phyloP scores from a whole-genome alignment of 2,329 filamentous ascomycete genomes.

The Xylaria sp. region DNA sequence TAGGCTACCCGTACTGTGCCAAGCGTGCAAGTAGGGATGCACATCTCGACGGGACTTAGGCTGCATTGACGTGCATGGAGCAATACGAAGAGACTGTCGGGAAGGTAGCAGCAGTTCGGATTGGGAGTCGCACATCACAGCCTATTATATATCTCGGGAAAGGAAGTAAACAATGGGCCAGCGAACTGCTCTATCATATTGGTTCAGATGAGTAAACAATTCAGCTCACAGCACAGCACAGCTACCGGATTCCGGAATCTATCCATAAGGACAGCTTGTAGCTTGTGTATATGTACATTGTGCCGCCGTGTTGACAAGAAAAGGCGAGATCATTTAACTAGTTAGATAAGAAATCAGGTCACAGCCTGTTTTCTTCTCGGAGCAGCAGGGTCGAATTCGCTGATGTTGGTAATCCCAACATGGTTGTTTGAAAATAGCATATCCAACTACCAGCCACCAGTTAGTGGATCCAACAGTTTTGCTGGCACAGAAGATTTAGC shows the following conservation, averaged over 20 bases:
- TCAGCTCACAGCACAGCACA: neutral
- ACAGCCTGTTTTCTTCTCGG: constrained; percentile 1
- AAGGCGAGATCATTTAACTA: neutral
- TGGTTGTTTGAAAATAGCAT: constrained; percentile 21
- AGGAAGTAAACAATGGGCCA: constrained; percentile 1
- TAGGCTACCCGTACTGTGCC: constrained; percentile 9
- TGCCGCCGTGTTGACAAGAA: neutral
- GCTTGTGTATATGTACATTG: neutral
- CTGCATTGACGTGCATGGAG: constrained; percentile 18
- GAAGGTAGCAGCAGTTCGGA: constrained; percentile 23
- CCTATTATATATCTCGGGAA: neutral
- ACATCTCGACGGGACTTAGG: neutral
- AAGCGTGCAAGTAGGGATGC: neutral
- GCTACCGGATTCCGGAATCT: neutral
- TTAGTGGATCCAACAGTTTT: neutral
- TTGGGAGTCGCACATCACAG: constrained; percentile 8
- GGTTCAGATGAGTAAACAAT: neutral
- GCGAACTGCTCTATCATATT: neutral
- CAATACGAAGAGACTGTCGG: constrained; percentile 30
- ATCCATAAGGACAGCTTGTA: neutral
- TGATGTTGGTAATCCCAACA: constrained; percentile 13
- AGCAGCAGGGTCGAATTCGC: constrained; percentile 9
- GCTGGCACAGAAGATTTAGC: too few species aligned
- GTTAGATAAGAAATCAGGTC: neutral
- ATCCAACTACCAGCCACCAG: constrained; percentile 8